phyloP scores from a whole-genome alignment of 1,139 yeast species.

The Meyerozyma elateridarum region DNA sequence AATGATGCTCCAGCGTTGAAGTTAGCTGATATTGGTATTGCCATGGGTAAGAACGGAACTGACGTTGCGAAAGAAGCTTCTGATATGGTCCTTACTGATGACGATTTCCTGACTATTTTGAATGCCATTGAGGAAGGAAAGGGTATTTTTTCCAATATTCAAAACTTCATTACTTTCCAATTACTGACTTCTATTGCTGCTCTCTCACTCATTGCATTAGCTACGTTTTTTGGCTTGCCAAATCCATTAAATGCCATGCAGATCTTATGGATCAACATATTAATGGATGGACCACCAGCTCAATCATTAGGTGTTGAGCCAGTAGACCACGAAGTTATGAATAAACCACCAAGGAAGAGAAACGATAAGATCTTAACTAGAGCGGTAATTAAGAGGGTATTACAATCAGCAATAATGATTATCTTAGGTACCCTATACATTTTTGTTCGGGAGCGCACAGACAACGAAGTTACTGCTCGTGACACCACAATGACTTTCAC shows the following conservation, averaged over 20 bases:
- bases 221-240: constrained; percentile 83
- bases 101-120: constrained; percentile 88
- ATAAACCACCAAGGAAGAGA: constrained; percentile 86
- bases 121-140: constrained; percentile 95
- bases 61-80: constrained; percentile 99
- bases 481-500: constrained; percentile 99
- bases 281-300: constrained; percentile 99
- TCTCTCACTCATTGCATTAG: constrained; percentile 76
- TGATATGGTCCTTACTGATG: constrained; percentile 95
- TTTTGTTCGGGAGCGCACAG: constrained; percentile 79
- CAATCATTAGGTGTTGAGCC: constrained; percentile 97
- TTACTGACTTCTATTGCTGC: constrained; percentile 95
- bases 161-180: constrained; percentile 90
- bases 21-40: constrained; percentile 93
- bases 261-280: constrained; percentile 91
- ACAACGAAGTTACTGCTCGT: constrained; percentile 77
- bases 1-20: constrained; percentile 99
- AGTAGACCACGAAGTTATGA: constrained; percentile 92
- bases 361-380: constrained; percentile 74
- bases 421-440: constrained; percentile 78
- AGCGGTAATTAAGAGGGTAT: constrained; percentile 63
- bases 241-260: constrained; percentile 99
- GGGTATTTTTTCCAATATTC: constrained; percentile 91
- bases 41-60: constrained; percentile 96
- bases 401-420: constrained; percentile 71